Percentiles rank a stretch among this genome's conserved stretches.
Evolutionary conservation across 768 basidiomycete genomes (phyloP).

Genomic region (Leccinum barrowsii): DNA sequence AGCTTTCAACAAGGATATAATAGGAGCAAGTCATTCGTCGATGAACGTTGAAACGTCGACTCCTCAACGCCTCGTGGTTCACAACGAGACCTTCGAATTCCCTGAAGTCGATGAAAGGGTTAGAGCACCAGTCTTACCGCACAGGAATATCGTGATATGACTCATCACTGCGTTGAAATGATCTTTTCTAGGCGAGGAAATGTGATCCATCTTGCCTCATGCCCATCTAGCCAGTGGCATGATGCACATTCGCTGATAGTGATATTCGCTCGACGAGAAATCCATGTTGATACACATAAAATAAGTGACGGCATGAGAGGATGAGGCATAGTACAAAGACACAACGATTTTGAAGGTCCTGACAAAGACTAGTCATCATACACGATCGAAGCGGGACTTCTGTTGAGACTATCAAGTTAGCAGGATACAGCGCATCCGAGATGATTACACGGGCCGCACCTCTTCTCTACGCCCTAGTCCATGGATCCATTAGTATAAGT

Average conservation of each 20-base stretch:
- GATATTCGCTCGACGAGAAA: background rate
- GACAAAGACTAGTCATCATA: slow-evolving; percentile 12
- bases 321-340: background rate
- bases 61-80: too few species aligned
- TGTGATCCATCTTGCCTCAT: background rate
- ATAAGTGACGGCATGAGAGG: background rate
- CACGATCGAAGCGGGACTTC: slow-evolving; percentile 21
- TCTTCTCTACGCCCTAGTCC: slow-evolving; percentile 16
- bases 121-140: background rate
- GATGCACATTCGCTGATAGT: background rate
- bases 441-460: background rate
- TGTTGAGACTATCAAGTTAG: slow-evolving; percentile 1
- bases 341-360: background rate
- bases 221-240: too few species aligned
- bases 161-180: too few species aligned
- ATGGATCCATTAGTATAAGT: background rate
- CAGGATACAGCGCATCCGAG: background rate
- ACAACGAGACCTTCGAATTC: too few species aligned
- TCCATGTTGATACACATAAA: background rate
- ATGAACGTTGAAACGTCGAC: background rate
- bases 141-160: background rate
- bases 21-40: background rate
- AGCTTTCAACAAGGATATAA: background rate
- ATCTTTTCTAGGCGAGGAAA: background rate
- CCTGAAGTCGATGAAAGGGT: too few species aligned